Evolutionary conservation across 2,329 filamentous ascomycete species (phyloP), one percentile per base, ranked within the genome.

Genomic region (Arthroderma uncinatum): DNA sequence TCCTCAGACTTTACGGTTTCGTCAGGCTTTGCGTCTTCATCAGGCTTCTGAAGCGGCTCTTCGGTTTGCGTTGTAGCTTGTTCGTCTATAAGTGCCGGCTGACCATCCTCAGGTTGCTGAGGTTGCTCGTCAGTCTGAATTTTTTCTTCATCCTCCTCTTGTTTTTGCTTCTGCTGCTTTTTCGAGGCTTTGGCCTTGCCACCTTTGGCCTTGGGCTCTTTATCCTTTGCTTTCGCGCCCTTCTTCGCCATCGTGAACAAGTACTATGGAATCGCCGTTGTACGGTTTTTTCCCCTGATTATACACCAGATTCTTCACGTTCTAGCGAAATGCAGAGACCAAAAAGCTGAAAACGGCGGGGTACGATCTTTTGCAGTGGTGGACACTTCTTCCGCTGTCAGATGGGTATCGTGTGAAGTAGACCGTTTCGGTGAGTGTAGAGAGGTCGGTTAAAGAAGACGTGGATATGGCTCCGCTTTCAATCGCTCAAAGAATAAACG

Each of bases 111-210:
- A 21, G 40, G 19, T 10, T 25, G 39, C 16, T 39, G 53, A 12
- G 4, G 34, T 42, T 55, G 53, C 25, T 40, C 21, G 10, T 55
- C 34, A 12, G 30, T 55, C 36, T 55, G 53, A 14, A 47, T n/a
- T 28, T 33, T 14, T 33, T 56, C 53, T 40, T 59, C 37, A 21
- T 56, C 30, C 28, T 56, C 39, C 19, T 54, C 54, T 28, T 56
- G 36, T 48, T 55, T 21, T 48, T 59, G 50, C 37, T 58, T 56
- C 47, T 61, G 57, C 28, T 52, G 30, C 14, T 54, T 58, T 44
- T 61, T 60, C 19, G 59, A n/a, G 12, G 23, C 61, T 44, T 52
- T 57, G 53, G 58, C 57, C 14, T 56, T 59, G 33, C 48, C 57
- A 40, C 59, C 58, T 33, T 62, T 62, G 36, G 56, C 57, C 25